Conservation (phyloP, 805 yeast genomes). For the Sungouiozyma intestinalis region DNA sequence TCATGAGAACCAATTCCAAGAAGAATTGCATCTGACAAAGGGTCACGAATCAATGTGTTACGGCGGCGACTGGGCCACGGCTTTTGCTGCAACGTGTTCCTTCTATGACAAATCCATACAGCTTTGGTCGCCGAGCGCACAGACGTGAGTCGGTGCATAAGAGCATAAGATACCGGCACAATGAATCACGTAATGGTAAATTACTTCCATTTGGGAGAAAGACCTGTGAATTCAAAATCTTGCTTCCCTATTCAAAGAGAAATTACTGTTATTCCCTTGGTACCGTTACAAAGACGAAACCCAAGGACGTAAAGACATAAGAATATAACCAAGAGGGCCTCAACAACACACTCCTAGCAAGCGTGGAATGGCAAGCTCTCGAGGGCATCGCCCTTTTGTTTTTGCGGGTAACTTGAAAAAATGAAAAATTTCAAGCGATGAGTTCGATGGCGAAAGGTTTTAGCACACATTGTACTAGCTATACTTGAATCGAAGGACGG, state of each 20-base stretch:
- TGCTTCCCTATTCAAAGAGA: no score
- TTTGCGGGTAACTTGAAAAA: neutral
- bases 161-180: no score
- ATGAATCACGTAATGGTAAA: no score
- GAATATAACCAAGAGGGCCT: no score
- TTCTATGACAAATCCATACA: conserved; percentile 83
- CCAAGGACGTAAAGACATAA: no score
- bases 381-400: neutral
- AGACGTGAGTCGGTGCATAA: no score
- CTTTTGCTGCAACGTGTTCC: conserved; percentile 70
- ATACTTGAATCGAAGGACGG: neutral
- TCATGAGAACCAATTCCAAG: conserved; percentile 26
- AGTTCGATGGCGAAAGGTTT: neutral
- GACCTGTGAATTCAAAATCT: no score
- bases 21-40: conserved; percentile 34
- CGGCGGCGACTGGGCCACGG: conserved; percentile 79
- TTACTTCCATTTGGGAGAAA: no score
- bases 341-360: no score
- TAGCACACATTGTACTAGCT: neutral
- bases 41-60: conserved; percentile 90
- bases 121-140: conserved; percentile 51
- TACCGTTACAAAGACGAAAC: no score
- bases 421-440: conserved; percentile 5
- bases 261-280: no score
- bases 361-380: no score